A percentile compares a stretch with the other conserved stretches of the same genome.
These are phyloP conservation scores for Sapria himalayana DNA, from an alignment of 345 rosid species.

Conservation along the genomic window DNA sequence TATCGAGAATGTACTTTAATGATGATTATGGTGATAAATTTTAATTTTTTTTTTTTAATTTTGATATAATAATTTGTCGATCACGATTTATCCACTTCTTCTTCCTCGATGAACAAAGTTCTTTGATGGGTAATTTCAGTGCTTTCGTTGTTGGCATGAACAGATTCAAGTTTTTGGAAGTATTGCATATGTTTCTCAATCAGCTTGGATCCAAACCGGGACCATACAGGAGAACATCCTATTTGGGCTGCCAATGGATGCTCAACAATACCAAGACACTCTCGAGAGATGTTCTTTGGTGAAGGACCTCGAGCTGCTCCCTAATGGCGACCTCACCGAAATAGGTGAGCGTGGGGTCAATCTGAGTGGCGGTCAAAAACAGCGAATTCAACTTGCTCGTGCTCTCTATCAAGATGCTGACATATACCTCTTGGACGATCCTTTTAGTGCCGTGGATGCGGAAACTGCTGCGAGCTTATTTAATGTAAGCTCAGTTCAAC, in stretches of 20 bases:
- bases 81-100: background rate
- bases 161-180: slow-evolving; percentile 64
- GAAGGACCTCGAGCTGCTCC: slow-evolving; percentile 79
- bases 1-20: too few relatives aligned
- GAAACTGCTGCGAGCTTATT: slow-evolving; percentile 81
- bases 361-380: slow-evolving; percentile 95
- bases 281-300: slow-evolving; percentile 56
- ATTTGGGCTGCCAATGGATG: slow-evolving; percentile 60
- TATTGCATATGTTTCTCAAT: slow-evolving; percentile 80
- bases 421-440: slow-evolving; percentile 80
- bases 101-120: background rate
- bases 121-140: background rate
- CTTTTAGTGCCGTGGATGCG: slow-evolving; percentile 94
- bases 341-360: slow-evolving; percentile 96
- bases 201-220: slow-evolving; percentile 94
- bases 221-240: slow-evolving; percentile 64
- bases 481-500: slow-evolving; percentile 24
- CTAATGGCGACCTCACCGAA: slow-evolving; percentile 84
- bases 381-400: slow-evolving; percentile 89
- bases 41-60: background rate
- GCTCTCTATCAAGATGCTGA: slow-evolving; percentile 90
- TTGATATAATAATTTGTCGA: too few relatives aligned
- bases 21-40: too few relatives aligned
- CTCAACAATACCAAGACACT: slow-evolving; percentile 46
- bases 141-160: slow-evolving; percentile 2